phyloP scores from a whole-genome alignment of 176 grass and related monocot genomes.

The Oryza meridionalis region DNA sequence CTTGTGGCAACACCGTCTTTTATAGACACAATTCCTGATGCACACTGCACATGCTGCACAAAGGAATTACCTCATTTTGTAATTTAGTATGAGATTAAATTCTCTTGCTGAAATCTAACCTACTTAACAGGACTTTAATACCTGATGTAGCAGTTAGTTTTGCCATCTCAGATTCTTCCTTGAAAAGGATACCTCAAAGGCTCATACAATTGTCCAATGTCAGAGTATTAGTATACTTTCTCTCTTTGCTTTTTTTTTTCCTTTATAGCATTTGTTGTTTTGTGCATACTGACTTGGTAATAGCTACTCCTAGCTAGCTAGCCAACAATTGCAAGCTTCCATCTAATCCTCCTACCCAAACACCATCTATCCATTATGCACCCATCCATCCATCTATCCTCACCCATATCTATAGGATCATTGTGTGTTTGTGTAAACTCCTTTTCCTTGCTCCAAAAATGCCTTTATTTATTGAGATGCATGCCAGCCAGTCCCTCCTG shows the following conservation, averaged over 20 bases:
- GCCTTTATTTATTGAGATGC: conserved; percentile 43
- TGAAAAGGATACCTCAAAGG: background rate
- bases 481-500: conserved; percentile 21
- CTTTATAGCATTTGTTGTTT: background rate
- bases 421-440: conserved; percentile 21
- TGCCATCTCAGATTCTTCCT: background rate
- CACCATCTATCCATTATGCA: background rate
- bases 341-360: background rate
- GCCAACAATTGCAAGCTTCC: conserved; percentile 41
- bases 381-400: conserved; percentile 16
- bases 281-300: background rate
- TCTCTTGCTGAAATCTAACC: background rate
- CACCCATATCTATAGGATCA: background rate
- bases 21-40: background rate
- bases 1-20: background rate
- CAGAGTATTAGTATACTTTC: background rate
- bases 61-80: background rate
- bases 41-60: background rate
- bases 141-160: background rate
- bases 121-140: background rate
- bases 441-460: conserved; percentile 20
- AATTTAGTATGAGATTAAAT: background rate
- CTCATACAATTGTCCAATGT: background rate
- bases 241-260: no score
- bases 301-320: background rate